Evolutionary conservation across 2,329 filamentous ascomycete species (phyloP), one percentile per base, ranked within the genome.

Genomic region (Colletotrichum orchidophilum): DNA sequence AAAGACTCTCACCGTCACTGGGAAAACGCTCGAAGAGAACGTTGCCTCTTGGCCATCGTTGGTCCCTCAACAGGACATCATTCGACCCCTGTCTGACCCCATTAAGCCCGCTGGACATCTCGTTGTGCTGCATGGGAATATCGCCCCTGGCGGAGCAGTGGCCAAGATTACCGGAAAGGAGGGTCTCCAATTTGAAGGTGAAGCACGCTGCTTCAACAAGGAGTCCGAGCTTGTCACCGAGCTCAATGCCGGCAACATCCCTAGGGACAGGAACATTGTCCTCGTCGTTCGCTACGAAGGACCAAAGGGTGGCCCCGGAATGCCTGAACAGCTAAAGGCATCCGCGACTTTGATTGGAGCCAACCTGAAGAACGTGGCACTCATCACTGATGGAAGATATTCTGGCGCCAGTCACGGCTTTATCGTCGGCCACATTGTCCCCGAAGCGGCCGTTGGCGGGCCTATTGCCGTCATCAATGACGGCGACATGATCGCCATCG

Each of bases 111-210:
- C 91, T 0, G 96, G 96, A 52, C 96, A 98, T 80, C 88, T 98
- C 71, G 94, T 96, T 81, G 93, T 98, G 71, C 87, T 98, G 3
- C 89, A 90, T 71, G 96, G 96, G 21, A 97, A 97, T 80, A 87
- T 98, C 35, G 94, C 95, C 3, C 96, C 96, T 1, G 93, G 91
- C 13, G 96, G 96, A 39, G 93, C 95, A 1, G 95, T 98, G 1
- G 95, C 95, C 72, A 98, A 98, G 82, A 98, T 98, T 81, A 98
- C 96, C 0, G 96, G 96, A 35, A 98, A 98, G 80, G 96, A 98
- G 81, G 96, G 96, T 2, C 87, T 95, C 7, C 85, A 83, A 13
- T 98, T 98, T 81, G 91, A 87, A 0, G 96, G 96, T 59, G 90
- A 90, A 74, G 96, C 94, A 0, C 88, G 91, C 24, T 93, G 97